phyloP scores from a whole-genome alignment of 805 yeast species.

The Candida qinlingensis region DNA sequence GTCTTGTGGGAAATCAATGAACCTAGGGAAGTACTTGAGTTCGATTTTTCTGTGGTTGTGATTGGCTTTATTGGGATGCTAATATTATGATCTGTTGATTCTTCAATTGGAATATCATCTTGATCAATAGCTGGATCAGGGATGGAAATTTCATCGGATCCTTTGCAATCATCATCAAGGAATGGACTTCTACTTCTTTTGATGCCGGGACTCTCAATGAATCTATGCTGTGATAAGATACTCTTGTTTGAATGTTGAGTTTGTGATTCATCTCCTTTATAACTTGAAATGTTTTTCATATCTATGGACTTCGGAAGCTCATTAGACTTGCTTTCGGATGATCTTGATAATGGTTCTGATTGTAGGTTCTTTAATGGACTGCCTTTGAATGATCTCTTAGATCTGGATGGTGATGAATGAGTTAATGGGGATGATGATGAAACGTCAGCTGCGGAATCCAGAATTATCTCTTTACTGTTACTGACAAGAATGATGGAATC shows the following conservation, averaged over 20 bases:
- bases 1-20: neutral
- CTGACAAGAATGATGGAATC: constrained; percentile 21
- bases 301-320: neutral
- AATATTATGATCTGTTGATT: constrained; percentile 26
- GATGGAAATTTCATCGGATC: too few relatives aligned
- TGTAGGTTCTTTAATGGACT: neutral
- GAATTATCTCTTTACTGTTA: constrained; percentile 15
- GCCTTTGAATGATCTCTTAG: neutral
- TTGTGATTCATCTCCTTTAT: constrained; percentile 12
- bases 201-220: constrained; percentile 15
- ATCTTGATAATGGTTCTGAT: neutral
- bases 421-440: neutral
- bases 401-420: neutral
- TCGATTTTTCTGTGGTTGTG: neutral
- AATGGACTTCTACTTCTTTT: constrained; percentile 24
- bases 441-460: neutral
- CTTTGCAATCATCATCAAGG: constrained; percentile 15
- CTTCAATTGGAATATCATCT: constrained; percentile 25
- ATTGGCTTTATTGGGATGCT: constrained; percentile 1
- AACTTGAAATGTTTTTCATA: neutral
- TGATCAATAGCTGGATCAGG: constrained; percentile 4
- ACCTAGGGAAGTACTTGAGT: neutral
- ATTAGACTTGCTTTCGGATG: neutral
- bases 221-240: constrained; percentile 15
- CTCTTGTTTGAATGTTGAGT: constrained; percentile 11